Percentiles rank a stretch among this genome's conserved stretches.
Evolutionary conservation across 2,329 filamentous ascomycete species (phyloP).

Genomic region (Cadophora sp.): DNA sequence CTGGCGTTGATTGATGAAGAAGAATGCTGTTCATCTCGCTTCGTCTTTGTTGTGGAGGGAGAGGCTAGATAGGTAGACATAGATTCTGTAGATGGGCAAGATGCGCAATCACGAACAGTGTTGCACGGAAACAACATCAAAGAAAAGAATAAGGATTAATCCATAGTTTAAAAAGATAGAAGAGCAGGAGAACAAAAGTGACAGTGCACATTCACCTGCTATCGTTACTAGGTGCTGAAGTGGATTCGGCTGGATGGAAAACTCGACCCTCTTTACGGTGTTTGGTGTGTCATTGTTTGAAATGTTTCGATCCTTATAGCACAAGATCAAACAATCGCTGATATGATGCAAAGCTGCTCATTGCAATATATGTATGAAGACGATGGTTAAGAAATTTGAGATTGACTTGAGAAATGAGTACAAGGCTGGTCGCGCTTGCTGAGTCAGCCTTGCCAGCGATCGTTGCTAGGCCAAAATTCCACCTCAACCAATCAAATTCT

Average conservation of each 20-base stretch:
- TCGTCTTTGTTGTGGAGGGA: neutral
- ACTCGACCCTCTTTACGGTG: neutral
- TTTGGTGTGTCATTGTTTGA: neutral
- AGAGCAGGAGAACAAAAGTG: neutral
- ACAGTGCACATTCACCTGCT: neutral
- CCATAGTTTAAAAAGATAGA: neutral
- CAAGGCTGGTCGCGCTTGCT: neutral
- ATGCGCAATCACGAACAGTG: too few relatives aligned
- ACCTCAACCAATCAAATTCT: conserved; percentile 31
- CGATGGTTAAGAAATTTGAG: neutral
- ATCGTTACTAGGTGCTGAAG: neutral
- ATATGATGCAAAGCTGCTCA: neutral
- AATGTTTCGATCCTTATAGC: neutral
- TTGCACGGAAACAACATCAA: too few relatives aligned
- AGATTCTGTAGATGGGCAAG: too few relatives aligned
- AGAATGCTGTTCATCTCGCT: neutral
- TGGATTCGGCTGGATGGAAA: neutral
- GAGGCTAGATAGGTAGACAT: too few relatives aligned
- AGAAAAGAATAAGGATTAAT: neutral
- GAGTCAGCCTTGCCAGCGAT: conserved; percentile 4
- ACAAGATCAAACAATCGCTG: neutral
- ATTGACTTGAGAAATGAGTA: neutral
- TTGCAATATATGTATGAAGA: neutral
- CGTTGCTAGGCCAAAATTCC: conserved; percentile 30
- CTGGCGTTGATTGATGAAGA: conserved; percentile 35